A percentile compares a stretch with the other conserved stretches of the same genome.
Evolutionary conservation across 148 eudicot species (phyloP).

Genomic region (Heliosperma pusillum): DNA sequence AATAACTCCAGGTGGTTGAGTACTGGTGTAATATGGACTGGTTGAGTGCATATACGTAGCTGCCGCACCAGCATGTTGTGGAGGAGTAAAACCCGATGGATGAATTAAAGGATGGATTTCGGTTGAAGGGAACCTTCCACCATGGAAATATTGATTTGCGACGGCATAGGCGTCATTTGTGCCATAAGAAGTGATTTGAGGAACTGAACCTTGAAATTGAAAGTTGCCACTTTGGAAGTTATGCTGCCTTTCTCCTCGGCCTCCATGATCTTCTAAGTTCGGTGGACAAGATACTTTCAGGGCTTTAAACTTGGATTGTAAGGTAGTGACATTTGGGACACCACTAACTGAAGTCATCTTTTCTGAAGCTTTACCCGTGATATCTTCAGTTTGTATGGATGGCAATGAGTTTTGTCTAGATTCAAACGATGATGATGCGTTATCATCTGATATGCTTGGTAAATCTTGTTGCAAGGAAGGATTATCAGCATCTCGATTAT

Average conservation of each 20-base stretch:
- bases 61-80: constrained; percentile 59
- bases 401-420: constrained; percentile 26
- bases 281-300: constrained; percentile 33
- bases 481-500: constrained; percentile 33
- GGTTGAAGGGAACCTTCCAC: constrained; percentile 37
- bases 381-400: constrained; percentile 28
- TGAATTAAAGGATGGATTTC: constrained; percentile 64
- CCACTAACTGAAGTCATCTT: constrained; percentile 23
- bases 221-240: constrained; percentile 19
- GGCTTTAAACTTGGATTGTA: constrained; percentile 39
- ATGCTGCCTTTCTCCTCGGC: constrained; percentile 31
- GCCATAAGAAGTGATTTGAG: constrained; percentile 45
- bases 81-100: constrained; percentile 58
- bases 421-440: constrained; percentile 25
- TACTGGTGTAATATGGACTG: constrained; percentile 49
- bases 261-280: constrained; percentile 31
- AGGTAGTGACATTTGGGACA: constrained; percentile 23
- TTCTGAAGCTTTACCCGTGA: constrained; percentile 19
- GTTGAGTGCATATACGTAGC: constrained; percentile 57
- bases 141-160: constrained; percentile 39
- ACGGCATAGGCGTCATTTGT: constrained; percentile 32
- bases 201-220: constrained; percentile 39
- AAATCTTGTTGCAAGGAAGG: constrained; percentile 39
- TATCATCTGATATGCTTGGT: constrained; percentile 22
- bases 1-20: constrained; percentile 47